Conservation (phyloP, 1,284 basidiomycete genomes). For the Sparassis latifolia region DNA sequence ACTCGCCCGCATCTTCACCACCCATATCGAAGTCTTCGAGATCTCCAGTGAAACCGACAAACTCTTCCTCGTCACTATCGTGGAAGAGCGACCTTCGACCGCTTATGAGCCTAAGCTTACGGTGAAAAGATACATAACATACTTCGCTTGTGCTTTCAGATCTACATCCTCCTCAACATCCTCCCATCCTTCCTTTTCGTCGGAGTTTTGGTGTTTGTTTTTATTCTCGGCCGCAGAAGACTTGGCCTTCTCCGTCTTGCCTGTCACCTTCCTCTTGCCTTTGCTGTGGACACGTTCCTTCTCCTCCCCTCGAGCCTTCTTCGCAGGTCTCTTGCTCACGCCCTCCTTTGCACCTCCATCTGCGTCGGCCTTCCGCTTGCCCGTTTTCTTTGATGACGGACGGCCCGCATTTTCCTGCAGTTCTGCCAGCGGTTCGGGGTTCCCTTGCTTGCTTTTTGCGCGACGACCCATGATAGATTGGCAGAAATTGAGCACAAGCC, state of each 20-base stretch:
- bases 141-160: slow-evolving; percentile 40
- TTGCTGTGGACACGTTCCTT: too few relatives aligned
- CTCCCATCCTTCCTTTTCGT: slow-evolving; percentile 54
- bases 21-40: slow-evolving; percentile 44
- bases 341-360: slow-evolving; percentile 34
- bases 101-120: too few relatives aligned
- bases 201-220: slow-evolving; percentile 19
- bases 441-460: slow-evolving; percentile 85
- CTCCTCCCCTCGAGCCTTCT: slow-evolving; percentile 47
- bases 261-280: slow-evolving; percentile 28
- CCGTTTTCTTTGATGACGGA: slow-evolving; percentile 49
- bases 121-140: slow-evolving; percentile 1
- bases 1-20: slow-evolving; percentile 31
- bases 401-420: slow-evolving; percentile 22
- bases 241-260: slow-evolving; percentile 2
- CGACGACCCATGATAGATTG: slow-evolving; percentile 73
- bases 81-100: slow-evolving; percentile 39
- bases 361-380: slow-evolving; percentile 65
- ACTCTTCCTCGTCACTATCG: slow-evolving; percentile 44
- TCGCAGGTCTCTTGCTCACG: slow-evolving; percentile 39
- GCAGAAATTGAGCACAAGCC: too few relatives aligned
- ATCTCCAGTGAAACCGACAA: slow-evolving; percentile 35
- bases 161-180: slow-evolving; percentile 46
- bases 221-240: slow-evolving; percentile 9
- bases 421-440: slow-evolving; percentile 58